Evolutionary conservation across 805 yeast genomes (phyloP).

Genomic region (Candida rishiriensis): DNA sequence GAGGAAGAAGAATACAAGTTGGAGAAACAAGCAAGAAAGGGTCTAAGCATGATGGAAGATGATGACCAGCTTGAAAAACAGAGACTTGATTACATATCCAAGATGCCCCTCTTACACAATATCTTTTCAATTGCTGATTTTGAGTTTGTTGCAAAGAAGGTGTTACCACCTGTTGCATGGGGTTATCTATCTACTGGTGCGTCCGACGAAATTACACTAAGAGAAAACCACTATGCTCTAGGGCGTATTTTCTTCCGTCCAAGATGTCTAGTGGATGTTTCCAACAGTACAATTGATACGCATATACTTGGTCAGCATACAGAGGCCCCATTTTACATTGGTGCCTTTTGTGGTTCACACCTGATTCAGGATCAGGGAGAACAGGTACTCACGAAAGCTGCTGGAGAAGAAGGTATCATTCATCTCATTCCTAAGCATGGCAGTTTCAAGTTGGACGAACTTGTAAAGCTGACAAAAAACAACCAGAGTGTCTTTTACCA

Average conservation of each 20-base stretch:
- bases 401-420: constrained; percentile 55
- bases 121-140: constrained; percentile 78
- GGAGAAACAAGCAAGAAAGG: too few relatives aligned
- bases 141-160: constrained; percentile 75
- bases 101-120: constrained; percentile 63
- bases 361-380: constrained; percentile 89
- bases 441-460: constrained; percentile 74
- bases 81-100: constrained; percentile 33
- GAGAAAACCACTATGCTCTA: constrained; percentile 83
- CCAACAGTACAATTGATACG: constrained; percentile 54
- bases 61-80: constrained; percentile 31
- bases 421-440: constrained; percentile 90
- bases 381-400: constrained; percentile 67
- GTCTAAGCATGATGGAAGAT: not conserved
- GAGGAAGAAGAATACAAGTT: not conserved
- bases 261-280: constrained; percentile 68
- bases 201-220: constrained; percentile 79
- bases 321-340: constrained; percentile 74
- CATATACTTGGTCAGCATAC: constrained; percentile 60
- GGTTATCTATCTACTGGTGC: constrained; percentile 84
- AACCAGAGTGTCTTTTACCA: constrained; percentile 78
- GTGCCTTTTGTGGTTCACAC: constrained; percentile 88
- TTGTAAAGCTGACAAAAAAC: constrained; percentile 53
- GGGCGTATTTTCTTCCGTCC: constrained; percentile 86
- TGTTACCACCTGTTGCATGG: constrained; percentile 74